phyloP scores from a whole-genome alignment of 768 basidiomycete species.

The Tephrocybe sp. region DNA sequence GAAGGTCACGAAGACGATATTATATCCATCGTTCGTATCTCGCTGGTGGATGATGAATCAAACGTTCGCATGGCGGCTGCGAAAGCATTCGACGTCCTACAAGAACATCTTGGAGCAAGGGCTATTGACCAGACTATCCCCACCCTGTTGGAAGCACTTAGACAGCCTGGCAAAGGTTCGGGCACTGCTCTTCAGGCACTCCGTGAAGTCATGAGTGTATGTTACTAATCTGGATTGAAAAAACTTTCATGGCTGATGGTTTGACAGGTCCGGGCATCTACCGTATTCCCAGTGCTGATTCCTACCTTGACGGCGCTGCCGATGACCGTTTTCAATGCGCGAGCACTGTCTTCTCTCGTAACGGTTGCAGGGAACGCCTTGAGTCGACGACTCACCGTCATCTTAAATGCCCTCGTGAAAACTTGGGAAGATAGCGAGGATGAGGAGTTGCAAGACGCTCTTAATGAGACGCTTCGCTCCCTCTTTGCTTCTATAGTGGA shows the following conservation, averaged over 20 bases:
- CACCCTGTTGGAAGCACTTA: constrained; percentile 87
- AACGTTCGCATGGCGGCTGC: constrained; percentile 89
- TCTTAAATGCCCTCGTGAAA: constrained; percentile 77
- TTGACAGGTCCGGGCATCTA: constrained; percentile 80
- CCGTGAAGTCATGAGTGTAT: constrained; percentile 89
- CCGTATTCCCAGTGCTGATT: constrained; percentile 96
- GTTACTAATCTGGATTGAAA: constrained; percentile 26
- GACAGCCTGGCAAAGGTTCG: constrained; percentile 90
- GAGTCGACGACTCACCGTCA: constrained; percentile 75
- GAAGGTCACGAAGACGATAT: constrained; percentile 90
- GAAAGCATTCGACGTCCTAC: constrained; percentile 83
- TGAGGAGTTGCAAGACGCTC: constrained; percentile 66
- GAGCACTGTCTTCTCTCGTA: constrained; percentile 85
- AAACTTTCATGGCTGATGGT: constrained; percentile 5
- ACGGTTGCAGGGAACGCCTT: constrained; percentile 91
- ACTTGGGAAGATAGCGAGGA: constrained; percentile 67
- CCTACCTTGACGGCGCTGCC: constrained; percentile 88
- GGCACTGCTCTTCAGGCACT: constrained; percentile 93
- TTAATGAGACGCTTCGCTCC: constrained; percentile 73
- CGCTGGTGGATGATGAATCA: constrained; percentile 85
- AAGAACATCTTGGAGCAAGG: constrained; percentile 84
- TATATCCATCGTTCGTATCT: constrained; percentile 76
- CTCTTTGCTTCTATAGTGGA: constrained; percentile 80
- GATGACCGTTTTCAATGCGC: constrained; percentile 93
- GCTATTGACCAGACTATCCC: constrained; percentile 98